These are phyloP conservation scores for Solanum megistacrolobum DNA, from an alignment of 257 asterid genomes.

Conservation along the genomic window DNA sequence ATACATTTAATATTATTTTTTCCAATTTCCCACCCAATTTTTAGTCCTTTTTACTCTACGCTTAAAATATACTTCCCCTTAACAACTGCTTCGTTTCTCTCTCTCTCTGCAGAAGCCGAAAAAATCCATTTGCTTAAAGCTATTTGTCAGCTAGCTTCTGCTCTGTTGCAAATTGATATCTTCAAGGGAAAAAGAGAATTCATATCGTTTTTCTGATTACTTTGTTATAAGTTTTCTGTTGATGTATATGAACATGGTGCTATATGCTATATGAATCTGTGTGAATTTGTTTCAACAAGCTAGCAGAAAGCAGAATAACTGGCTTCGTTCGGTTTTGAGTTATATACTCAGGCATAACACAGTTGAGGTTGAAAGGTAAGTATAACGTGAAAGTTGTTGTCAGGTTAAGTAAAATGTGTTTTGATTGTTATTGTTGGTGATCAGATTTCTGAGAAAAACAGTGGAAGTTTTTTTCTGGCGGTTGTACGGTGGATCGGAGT, in stretches of 20 bases:
- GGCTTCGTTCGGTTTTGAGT: neutral
- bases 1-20: neutral
- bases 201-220: neutral
- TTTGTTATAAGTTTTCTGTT: neutral
- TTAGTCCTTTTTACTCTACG: neutral
- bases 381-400: neutral
- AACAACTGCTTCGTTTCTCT: neutral
- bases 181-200: neutral
- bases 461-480: neutral
- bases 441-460: neutral
- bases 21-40: constrained; percentile 6
- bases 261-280: neutral
- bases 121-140: neutral
- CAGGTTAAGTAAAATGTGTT: neutral
- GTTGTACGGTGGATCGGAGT: neutral
- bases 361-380: neutral
- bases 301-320: neutral
- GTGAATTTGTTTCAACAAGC: neutral
- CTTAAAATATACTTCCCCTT: constrained; percentile 6
- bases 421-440: neutral
- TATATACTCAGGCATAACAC: neutral
- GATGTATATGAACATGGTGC: neutral
- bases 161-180: neutral
- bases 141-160: neutral
- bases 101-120: neutral